Evolutionary conservation across 345 rosid species (phyloP).

Genomic region (Acer yangbiense): DNA sequence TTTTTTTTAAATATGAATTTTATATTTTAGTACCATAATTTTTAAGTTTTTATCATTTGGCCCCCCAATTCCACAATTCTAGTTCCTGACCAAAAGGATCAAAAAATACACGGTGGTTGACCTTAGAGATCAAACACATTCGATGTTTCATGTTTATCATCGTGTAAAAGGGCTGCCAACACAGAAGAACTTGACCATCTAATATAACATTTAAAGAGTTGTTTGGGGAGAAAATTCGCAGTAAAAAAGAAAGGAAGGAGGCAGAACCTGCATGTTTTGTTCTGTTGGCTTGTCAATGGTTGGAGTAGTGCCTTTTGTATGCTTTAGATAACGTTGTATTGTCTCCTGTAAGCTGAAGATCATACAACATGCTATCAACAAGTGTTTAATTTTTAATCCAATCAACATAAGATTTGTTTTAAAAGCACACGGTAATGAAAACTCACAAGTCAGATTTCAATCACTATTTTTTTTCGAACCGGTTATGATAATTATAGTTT

Average conservation of each 20-base stretch:
- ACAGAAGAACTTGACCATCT: not conserved
- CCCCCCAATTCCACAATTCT: too few relatives aligned
- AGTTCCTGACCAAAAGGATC: too few relatives aligned
- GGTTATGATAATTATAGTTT: too few relatives aligned
- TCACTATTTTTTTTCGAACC: not conserved
- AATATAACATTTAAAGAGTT: not conserved
- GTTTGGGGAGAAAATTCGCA: not conserved
- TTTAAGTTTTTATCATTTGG: too few relatives aligned
- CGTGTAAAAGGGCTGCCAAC: not conserved
- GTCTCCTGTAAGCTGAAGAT: constrained; percentile 51
- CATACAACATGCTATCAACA: not conserved
- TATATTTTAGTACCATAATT: too few relatives aligned
- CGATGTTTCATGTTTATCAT: not conserved
- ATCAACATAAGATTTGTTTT: too few relatives aligned
- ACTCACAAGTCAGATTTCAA: too few relatives aligned
- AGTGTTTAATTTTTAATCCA: too few relatives aligned
- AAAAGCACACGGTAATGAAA: not conserved
- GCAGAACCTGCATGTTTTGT: constrained; percentile 47
- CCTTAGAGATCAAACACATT: not conserved
- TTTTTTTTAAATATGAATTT: too few relatives aligned
- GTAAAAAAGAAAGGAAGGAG: not conserved
- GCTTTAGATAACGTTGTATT: constrained; percentile 50
- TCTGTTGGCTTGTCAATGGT: constrained; percentile 37
- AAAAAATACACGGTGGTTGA: too few relatives aligned
- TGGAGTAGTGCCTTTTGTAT: constrained; percentile 40